Percentiles rank a stretch among this genome's conserved stretches.
Evolutionary conservation across 2,329 filamentous ascomycete species (phyloP).

Genomic region (Stagonosporopsis vannaccii): DNA sequence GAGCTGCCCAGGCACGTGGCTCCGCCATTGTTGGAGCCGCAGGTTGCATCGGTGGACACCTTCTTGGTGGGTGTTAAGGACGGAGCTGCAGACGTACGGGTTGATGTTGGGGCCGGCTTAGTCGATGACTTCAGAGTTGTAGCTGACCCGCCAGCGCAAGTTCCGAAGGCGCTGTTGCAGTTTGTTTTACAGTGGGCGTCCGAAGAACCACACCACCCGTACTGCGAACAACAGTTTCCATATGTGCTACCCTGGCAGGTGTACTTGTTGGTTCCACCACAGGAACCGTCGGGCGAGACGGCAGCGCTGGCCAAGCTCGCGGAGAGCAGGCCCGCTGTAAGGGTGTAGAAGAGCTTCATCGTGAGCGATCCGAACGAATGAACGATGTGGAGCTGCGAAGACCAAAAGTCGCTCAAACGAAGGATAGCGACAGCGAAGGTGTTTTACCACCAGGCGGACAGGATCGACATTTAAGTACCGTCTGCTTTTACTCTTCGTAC

Average conservation of each 20-base stretch:
- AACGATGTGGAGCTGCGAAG: background rate
- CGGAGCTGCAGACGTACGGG: constrained; percentile 23
- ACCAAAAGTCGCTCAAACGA: constrained; percentile 2
- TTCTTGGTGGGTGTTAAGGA: constrained; percentile 35
- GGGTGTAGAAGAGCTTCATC: constrained; percentile 32
- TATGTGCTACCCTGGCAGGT: constrained; percentile 54
- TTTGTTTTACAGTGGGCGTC: constrained; percentile 40
- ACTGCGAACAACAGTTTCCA: constrained; percentile 55
- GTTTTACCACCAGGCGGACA: background rate
- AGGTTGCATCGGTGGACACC: constrained; percentile 51
- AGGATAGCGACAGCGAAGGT: constrained; percentile 5
- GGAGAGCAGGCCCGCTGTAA: constrained; percentile 31
- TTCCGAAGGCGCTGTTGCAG: constrained; percentile 44
- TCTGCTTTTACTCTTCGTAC: background rate
- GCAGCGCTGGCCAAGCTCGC: constrained; percentile 27
- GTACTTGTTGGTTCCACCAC: constrained; percentile 51
- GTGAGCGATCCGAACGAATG: background rate
- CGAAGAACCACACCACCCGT: constrained; percentile 50
- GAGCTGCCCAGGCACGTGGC: constrained; percentile 24
- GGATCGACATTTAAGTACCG: constrained; percentile 13
- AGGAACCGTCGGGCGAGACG: constrained; percentile 52
- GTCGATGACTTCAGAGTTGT: constrained; percentile 24
- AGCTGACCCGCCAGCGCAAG: constrained; percentile 26
- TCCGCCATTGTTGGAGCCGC: constrained; percentile 50
- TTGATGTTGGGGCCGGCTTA: constrained; percentile 11